Evolutionary conservation across 148 eudicot genomes (phyloP).

Genomic region (Cornus controversa): DNA sequence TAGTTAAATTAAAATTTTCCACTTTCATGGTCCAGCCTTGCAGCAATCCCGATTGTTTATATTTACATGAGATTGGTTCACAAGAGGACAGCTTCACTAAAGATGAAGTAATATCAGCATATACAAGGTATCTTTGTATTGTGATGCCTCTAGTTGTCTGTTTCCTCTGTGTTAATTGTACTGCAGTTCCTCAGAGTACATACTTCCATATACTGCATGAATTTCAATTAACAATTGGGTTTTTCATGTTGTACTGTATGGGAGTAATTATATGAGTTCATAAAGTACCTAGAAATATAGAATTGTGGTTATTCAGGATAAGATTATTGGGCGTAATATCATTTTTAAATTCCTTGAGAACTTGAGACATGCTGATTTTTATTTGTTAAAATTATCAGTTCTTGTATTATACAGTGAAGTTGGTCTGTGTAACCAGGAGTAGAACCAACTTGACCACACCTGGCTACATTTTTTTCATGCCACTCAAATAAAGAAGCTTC

Average conservation of each 20-base stretch:
- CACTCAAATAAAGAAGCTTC: background rate
- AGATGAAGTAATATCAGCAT: slow-evolving; percentile 86
- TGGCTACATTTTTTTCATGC: background rate
- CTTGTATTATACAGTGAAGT: background rate
- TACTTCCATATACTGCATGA: background rate
- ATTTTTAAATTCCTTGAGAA: background rate
- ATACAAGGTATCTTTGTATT: slow-evolving; percentile 62
- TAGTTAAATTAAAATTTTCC: background rate
- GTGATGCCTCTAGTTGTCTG: background rate
- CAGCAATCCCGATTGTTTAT: slow-evolving; percentile 89
- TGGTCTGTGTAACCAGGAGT: no score
- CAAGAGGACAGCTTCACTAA: slow-evolving; percentile 91
- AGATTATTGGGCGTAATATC: background rate
- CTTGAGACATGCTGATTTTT: background rate
- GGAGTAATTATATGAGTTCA: background rate
- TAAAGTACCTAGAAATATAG: background rate
- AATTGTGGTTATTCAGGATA: background rate
- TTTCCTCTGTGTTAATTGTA: background rate
- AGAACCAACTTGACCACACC: background rate
- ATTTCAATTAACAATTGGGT: background rate
- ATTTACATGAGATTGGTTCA: slow-evolving; percentile 93
- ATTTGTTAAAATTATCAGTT: background rate
- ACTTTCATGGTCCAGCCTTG: slow-evolving; percentile 64
- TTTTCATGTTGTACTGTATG: background rate
- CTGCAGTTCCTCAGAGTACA: background rate